phyloP scores from a whole-genome alignment of 1,284 basidiomycete genomes.

The Pyrrhoderma lamaoense region DNA sequence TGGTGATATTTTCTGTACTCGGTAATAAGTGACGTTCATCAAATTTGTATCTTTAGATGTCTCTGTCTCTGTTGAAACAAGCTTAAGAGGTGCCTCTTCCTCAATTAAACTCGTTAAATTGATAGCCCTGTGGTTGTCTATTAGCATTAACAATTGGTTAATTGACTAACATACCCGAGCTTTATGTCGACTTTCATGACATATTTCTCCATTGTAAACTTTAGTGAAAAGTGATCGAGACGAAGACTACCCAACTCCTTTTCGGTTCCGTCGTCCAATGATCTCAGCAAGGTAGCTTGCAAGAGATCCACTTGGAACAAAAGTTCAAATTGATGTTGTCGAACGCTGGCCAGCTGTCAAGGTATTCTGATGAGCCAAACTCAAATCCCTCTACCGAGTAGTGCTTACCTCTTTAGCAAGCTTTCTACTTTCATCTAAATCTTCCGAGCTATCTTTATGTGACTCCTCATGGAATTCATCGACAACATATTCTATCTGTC shows the following conservation, averaged over 20 bases:
- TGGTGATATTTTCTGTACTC: slow-evolving; percentile 80
- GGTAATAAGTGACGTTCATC: slow-evolving; percentile 76
- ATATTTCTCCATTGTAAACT: slow-evolving; percentile 70
- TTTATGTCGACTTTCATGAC: slow-evolving; percentile 87
- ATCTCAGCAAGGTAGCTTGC: slow-evolving; percentile 78
- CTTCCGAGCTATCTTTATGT: slow-evolving; percentile 29
- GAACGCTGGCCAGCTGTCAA: slow-evolving; percentile 48
- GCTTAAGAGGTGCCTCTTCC: slow-evolving; percentile 60
- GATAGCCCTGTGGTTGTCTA: slow-evolving; percentile 38
- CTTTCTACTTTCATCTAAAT: not conserved
- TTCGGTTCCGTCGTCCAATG: slow-evolving; percentile 53
- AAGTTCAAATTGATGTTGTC: slow-evolving; percentile 85
- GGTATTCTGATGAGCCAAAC: slow-evolving; percentile 41
- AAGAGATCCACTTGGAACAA: slow-evolving; percentile 86
- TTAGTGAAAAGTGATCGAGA: slow-evolving; percentile 75
- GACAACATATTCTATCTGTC: slow-evolving; percentile 59
- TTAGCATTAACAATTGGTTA: slow-evolving; percentile 1
- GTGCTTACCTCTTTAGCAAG: slow-evolving; percentile 12
- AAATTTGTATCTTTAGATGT: slow-evolving; percentile 57
- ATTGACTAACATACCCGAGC: slow-evolving; percentile 45
- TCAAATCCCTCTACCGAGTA: slow-evolving; percentile 17
- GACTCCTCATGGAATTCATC: slow-evolving; percentile 46
- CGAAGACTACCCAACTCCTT: slow-evolving; percentile 73
- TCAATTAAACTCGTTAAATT: slow-evolving; percentile 6
- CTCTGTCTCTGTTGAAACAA: slow-evolving; percentile 55